These are phyloP conservation scores for Tetrahymena elliotti DNA, from an alignment of 73 alveolate genomes.

Conservation along the genomic window DNA sequence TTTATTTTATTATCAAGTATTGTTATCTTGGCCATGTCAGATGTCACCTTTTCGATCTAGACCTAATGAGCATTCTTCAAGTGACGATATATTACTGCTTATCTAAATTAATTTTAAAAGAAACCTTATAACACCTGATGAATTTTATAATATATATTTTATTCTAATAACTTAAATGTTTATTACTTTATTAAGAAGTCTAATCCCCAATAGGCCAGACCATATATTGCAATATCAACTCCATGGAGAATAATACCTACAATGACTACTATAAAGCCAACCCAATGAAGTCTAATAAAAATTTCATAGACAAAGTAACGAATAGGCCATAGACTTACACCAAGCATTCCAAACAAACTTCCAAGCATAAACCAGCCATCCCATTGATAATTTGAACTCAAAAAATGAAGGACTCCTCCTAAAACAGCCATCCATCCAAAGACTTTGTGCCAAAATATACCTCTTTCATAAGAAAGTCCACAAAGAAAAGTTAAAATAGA, in stretches of 20 bases:
- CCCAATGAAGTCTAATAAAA: neutral
- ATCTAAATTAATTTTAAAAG: neutral
- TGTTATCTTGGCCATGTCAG: neutral
- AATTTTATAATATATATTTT: too few relatives aligned
- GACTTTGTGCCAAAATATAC: neutral
- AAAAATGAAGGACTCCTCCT: neutral
- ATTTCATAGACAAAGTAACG: neutral
- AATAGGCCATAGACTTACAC: neutral
- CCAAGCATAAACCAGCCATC: neutral
- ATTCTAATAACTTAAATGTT: too few relatives aligned
- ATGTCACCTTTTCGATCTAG: neutral
- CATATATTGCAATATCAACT: neutral
- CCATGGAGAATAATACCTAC: neutral
- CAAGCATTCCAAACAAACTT: neutral
- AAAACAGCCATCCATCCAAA: neutral
- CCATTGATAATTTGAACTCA: neutral
- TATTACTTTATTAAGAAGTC: neutral
- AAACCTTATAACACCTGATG: too few relatives aligned
- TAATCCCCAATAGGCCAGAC: neutral
- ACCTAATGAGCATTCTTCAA: neutral
- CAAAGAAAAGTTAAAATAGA: neutral
- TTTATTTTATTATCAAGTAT: neutral
- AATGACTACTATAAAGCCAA: neutral
- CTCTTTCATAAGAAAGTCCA: neutral
- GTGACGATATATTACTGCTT: neutral